Base-by-base conservation (phyloP, 148 eudicot species). In the Silene conica region DNA sequence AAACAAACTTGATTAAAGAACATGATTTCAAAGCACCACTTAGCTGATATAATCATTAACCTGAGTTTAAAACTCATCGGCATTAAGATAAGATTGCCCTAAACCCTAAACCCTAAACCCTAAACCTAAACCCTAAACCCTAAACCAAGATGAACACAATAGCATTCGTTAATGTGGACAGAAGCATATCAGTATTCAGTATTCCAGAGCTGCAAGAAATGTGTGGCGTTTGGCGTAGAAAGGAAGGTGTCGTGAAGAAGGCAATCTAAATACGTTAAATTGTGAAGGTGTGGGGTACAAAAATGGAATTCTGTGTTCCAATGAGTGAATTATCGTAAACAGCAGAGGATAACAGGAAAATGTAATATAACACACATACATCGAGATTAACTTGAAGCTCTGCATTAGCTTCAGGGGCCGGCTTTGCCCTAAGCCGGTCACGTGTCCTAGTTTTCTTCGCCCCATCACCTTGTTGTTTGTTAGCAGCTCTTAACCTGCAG, bases 381-480 rank as follows among this genome's bases (percentile, higher is more conserved):
- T 93, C 98, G 43, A 93, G 86, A 82, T 93, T 93, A 71, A 93
- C 75, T 77, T 90, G 98, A 67, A 93, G 96, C 82, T 93, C 98
- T 54, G 98, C 98, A 80, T 93, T 93, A 81, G 98, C 98, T 80
- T 89, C 93, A 69, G 98, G 98, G 78, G 93, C 98, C 54, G 98
- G 88, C 76, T 85, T 84, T 43, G 86, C 89, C 72, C 93, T 81
- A 15, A 75, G 83, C 16, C 98, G 84, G 75, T 92, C 92, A 73
- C 97, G 97, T 34, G 87, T 1, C 18, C 96, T 85, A 70, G 82
- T 43, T 84, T 87, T 90, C 85, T 89, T 93, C 34, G 73, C 75
- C 1, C 79, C 82, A 73, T 93, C 98, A 74, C 85, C 89, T 21
- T 86, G 93, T 54, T 88, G 77, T 87, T 90, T 92, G 82, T 74